These are phyloP conservation scores for Globisporangium camurandrum DNA, from an alignment of 352 stramenopile genomes.

Conservation along the genomic window DNA sequence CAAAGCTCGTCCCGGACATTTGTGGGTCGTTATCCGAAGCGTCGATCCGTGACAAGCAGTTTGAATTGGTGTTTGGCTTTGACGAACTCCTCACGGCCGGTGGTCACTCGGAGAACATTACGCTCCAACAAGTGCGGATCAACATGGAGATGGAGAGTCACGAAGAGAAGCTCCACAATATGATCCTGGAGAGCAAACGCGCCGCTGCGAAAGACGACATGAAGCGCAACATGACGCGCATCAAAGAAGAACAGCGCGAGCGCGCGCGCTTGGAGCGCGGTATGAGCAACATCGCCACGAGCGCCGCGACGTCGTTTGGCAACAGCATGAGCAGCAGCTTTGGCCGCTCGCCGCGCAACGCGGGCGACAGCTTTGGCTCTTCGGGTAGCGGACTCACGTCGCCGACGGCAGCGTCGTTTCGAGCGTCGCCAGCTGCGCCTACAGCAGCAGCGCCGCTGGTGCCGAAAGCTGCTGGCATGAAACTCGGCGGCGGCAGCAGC, in stretches of 20 bases:
- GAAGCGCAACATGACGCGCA: conserved; percentile 82
- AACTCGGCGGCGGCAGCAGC: conserved; percentile 33
- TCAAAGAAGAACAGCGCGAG: conserved; percentile 85
- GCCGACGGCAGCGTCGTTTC: conserved; percentile 59
- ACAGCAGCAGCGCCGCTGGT: conserved; percentile 24
- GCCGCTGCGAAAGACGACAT: conserved; percentile 85
- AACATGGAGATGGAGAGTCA: conserved; percentile 99
- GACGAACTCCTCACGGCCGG: conserved; percentile 98
- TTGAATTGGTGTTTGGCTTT: conserved; percentile 99
- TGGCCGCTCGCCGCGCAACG: conserved; percentile 46
- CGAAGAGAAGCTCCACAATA: conserved; percentile 98
- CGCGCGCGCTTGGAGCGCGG: conserved; percentile 70
- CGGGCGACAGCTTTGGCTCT: conserved; percentile 24
- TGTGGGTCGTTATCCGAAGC: conserved; percentile 91
- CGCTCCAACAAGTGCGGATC: conserved; percentile 89
- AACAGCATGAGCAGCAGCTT: conserved; percentile 60
- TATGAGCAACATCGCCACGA: conserved; percentile 21
- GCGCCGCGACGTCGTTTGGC: conserved; percentile 49
- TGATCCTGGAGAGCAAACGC: conserved; percentile 96
- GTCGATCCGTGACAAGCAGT: conserved; percentile 94
- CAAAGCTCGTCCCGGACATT: conserved; percentile 96
- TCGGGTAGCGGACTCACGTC: conserved; percentile 30
- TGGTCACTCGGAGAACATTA: conserved; percentile 96
- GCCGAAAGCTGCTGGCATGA: conserved; percentile 56
- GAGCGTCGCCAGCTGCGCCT: no score